Evolutionary conservation across 192 early-diverging fungal species (phyloP).

Genomic region (Linnemannia zychae): DNA sequence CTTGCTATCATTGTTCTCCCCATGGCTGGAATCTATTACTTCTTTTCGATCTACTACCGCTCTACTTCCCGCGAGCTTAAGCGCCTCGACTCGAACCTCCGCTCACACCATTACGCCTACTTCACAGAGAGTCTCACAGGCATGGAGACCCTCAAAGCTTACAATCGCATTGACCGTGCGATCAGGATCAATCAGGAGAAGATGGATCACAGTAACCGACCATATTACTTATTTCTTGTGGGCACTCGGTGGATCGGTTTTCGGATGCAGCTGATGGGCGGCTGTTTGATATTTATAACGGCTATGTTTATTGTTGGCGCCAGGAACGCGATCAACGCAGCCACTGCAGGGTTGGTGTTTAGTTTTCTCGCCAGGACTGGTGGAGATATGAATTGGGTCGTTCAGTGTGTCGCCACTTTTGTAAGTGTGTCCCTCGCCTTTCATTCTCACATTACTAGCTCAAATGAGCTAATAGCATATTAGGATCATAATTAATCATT

Average conservation of each 20-base stretch:
- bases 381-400: conserved; percentile 73
- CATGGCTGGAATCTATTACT: conserved; percentile 79
- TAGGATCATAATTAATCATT: background rate
- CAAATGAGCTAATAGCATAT: background rate
- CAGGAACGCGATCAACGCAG: conserved; percentile 68
- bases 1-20: conserved; percentile 76
- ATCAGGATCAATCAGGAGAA: conserved; percentile 65
- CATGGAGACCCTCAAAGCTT: conserved; percentile 84
- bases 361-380: conserved; percentile 82
- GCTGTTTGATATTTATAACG: conserved; percentile 82
- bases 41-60: conserved; percentile 77
- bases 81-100: conserved; percentile 81
- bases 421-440: conserved; percentile 59
- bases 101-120: conserved; percentile 82
- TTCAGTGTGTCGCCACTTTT: conserved; percentile 70
- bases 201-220: conserved; percentile 81
- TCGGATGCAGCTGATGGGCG: conserved; percentile 74
- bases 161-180: conserved; percentile 25
- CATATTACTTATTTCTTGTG: conserved; percentile 78
- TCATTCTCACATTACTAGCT: background rate
- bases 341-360: conserved; percentile 78
- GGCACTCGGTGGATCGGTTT: conserved; percentile 76
- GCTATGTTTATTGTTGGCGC: conserved; percentile 74
- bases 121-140: conserved; percentile 82
- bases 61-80: conserved; percentile 85